A percentile compares a stretch with the other conserved stretches of the same genome.
These are phyloP conservation scores for Penicillium angulare DNA, from an alignment of 495 filamentous ascomycete genomes.

Conservation along the genomic window DNA sequence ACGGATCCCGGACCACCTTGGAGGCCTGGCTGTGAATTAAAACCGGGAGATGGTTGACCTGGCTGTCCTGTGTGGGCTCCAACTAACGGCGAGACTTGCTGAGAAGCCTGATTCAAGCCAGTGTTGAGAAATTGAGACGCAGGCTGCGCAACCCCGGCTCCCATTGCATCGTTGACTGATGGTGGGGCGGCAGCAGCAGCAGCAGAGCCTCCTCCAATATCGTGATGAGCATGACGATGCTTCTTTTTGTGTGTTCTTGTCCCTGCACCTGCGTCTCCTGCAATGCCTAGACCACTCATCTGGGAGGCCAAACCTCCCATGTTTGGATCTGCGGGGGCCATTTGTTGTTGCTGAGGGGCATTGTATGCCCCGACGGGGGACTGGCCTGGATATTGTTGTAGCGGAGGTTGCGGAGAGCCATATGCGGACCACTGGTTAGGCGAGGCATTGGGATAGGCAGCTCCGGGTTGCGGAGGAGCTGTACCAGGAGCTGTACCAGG, in stretches of 20 bases:
- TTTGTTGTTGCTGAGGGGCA: conserved; percentile 32
- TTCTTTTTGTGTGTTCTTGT: conserved; percentile 77
- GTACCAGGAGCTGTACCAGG: conserved; percentile 55
- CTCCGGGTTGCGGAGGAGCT: conserved; percentile 61
- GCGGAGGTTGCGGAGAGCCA: conserved; percentile 30
- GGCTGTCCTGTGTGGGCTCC: conserved; percentile 14
- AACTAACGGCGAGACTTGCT: conserved; percentile 48
- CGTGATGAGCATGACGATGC: conserved; percentile 89
- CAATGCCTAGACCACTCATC: conserved; percentile 79
- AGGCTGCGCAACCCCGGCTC: conserved; percentile 52
- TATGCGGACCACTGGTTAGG: conserved; percentile 46
- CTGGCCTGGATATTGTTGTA: conserved; percentile 26
- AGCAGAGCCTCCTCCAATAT: conserved; percentile 61
- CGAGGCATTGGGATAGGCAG: conserved; percentile 39
- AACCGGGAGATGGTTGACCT: conserved; percentile 48
- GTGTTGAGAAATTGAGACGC: conserved; percentile 72
- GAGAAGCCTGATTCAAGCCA: conserved; percentile 52
- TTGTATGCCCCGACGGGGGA: conserved; percentile 33
- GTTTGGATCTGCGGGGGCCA: conserved; percentile 32
- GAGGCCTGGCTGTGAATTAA: conserved; percentile 54
- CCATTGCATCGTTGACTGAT: conserved; percentile 61
- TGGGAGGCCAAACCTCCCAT: conserved; percentile 72
- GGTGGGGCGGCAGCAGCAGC: conserved; percentile 51
- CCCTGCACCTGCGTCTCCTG: conserved; percentile 52
- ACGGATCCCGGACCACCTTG: conserved; percentile 39